These are phyloP conservation scores for Colletotrichum karsti DNA, from an alignment of 2,329 filamentous ascomycete genomes.

Conservation along the genomic window DNA sequence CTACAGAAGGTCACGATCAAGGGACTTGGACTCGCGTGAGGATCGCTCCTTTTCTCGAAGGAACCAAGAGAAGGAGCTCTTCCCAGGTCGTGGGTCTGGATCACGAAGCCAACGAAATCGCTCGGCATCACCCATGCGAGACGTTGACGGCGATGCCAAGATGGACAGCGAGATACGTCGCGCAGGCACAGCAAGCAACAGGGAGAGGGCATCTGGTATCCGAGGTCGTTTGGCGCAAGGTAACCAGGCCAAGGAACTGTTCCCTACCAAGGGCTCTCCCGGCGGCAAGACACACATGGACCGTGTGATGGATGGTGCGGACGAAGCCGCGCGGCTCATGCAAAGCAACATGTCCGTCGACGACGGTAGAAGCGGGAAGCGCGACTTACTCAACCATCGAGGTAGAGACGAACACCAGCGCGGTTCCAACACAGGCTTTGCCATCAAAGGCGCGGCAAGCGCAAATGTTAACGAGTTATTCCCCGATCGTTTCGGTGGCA, in stretches of 20 bases:
- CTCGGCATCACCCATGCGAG: constrained; percentile 60
- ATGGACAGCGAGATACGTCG: constrained; percentile 39
- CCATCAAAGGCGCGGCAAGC: constrained; percentile 72
- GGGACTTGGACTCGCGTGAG: constrained; percentile 31
- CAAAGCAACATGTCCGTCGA: constrained; percentile 29
- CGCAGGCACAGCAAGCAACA: constrained; percentile 41
- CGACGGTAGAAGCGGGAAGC: constrained; percentile 47
- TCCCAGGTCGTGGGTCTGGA: constrained; percentile 50
- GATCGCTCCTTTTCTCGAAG: constrained; percentile 39
- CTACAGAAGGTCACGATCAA: constrained; percentile 40
- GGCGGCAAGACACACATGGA: constrained; percentile 48
- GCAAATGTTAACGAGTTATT: constrained; percentile 71
- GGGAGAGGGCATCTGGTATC: constrained; percentile 42
- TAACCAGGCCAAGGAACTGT: constrained; percentile 47
- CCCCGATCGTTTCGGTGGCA: constrained; percentile 66
- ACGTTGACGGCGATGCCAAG: constrained; percentile 49
- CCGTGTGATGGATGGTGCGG: constrained; percentile 20
- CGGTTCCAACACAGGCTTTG: constrained; percentile 59
- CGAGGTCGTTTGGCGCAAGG: constrained; percentile 40
- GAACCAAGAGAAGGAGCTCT: constrained; percentile 70
- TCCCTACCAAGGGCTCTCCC: constrained; percentile 42
- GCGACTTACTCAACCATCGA: constrained; percentile 63
- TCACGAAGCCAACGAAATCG: constrained; percentile 47
- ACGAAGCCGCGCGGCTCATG: constrained; percentile 36
- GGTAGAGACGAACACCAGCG: constrained; percentile 59